Evolutionary conservation across 768 basidiomycete genomes (phyloP).

Genomic region (Mycena chlorophos): DNA sequence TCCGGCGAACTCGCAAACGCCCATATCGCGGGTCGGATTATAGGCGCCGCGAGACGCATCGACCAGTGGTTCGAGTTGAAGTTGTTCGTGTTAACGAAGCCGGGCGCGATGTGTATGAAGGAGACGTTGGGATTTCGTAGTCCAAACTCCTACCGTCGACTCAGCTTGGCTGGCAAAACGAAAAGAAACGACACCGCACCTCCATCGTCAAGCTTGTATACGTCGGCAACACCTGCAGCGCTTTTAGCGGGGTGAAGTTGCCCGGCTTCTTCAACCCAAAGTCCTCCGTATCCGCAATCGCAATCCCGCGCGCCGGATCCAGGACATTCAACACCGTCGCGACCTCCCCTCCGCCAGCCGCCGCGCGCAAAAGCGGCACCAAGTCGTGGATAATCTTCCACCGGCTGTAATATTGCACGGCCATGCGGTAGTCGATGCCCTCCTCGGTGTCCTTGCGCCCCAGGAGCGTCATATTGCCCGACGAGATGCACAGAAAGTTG

Average conservation of each 20-base stretch:
- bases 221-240: background rate
- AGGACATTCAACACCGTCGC: conserved; percentile 16
- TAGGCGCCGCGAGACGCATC: conserved; percentile 2
- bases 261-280: conserved; percentile 11
- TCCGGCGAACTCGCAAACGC: conserved; percentile 2
- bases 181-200: background rate
- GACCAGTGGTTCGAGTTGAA: conserved; percentile 4
- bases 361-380: conserved; percentile 31
- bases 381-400: conserved; percentile 37
- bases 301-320: conserved; percentile 5
- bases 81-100: conserved; percentile 23
- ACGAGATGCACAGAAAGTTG: conserved; percentile 34
- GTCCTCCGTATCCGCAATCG: conserved; percentile 10
- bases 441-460: conserved; percentile 31
- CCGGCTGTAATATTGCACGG: conserved; percentile 36
- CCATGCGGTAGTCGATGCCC: conserved; percentile 35
- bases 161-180: background rate
- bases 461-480: conserved; percentile 4
- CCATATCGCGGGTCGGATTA: conserved; percentile 1
- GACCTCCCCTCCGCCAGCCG: conserved; percentile 27
- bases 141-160: conserved; percentile 23
- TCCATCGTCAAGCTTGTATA: background rate
- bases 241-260: background rate
- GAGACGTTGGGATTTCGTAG: conserved; percentile 20
- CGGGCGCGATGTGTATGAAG: conserved; percentile 28